phyloP scores from a whole-genome alignment of 768 basidiomycete genomes.

The Rhodotorula taiwanensis region DNA sequence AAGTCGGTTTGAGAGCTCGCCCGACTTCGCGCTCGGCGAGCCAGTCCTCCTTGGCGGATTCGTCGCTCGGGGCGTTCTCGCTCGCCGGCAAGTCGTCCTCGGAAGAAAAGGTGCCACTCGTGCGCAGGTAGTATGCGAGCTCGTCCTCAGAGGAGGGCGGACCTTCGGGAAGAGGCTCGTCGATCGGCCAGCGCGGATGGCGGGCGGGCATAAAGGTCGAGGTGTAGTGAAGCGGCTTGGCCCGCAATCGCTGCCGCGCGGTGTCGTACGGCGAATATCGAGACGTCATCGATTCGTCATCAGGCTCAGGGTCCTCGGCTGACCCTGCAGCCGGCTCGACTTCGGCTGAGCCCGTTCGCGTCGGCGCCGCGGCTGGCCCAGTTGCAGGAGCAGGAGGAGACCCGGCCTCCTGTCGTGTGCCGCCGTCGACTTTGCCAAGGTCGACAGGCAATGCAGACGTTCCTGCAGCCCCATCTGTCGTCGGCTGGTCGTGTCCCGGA shows the following conservation, averaged over 20 bases:
- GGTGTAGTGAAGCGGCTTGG: neutral
- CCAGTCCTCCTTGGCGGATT: neutral
- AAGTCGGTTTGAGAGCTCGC: constrained; percentile 11
- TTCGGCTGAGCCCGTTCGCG: too few relatives aligned
- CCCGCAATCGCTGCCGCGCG: too few relatives aligned
- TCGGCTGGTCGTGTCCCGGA: too few relatives aligned
- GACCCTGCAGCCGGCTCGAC: too few relatives aligned
- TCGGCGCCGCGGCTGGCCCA: too few relatives aligned
- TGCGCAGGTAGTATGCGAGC: constrained; percentile 24
- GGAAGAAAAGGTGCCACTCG: constrained; percentile 16
- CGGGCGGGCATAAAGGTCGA: constrained; percentile 11
- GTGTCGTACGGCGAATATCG: neutral
- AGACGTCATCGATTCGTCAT: too few relatives aligned
- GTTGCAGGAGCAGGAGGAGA: too few relatives aligned
- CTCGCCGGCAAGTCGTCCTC: constrained; percentile 18
- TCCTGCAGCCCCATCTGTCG: too few relatives aligned
- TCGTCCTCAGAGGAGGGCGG: constrained; percentile 17
- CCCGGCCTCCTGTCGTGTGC: too few relatives aligned
- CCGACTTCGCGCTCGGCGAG: constrained; percentile 24
- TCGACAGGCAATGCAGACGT: too few relatives aligned
- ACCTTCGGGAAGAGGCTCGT: neutral
- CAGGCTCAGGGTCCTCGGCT: too few relatives aligned
- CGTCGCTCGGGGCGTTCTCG: neutral
- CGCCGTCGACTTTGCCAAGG: too few relatives aligned
- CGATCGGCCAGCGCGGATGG: neutral